Percentiles rank a stretch among this genome's conserved stretches.
Conservation (phyloP, 257 asterid genomes). For the Plectranthus barbatus region DNA sequence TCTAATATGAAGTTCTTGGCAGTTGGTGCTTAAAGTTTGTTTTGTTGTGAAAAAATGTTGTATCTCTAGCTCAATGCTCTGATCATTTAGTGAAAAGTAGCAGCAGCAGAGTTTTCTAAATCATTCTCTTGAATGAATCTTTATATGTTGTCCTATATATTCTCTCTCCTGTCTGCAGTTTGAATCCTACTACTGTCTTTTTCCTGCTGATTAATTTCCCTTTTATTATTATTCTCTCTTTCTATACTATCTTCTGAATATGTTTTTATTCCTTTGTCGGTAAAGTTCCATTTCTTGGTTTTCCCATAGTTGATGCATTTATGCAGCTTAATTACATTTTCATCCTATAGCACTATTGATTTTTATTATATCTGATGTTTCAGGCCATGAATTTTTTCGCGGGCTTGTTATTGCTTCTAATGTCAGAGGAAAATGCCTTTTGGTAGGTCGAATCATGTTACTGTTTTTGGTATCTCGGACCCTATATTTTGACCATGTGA, state of each 20-base stretch:
- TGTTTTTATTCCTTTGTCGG: background rate
- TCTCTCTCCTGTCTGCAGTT: background rate
- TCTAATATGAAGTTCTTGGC: background rate
- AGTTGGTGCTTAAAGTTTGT: background rate
- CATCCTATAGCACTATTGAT: constrained; percentile 16
- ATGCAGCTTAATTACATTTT: background rate
- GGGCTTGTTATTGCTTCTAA: constrained; percentile 73
- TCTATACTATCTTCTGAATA: background rate
- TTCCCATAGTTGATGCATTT: background rate
- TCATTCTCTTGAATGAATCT: background rate
- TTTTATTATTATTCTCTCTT: background rate
- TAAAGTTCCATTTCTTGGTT: background rate
- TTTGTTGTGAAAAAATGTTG: background rate
- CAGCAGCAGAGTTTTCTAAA: background rate
- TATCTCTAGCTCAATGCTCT: background rate
- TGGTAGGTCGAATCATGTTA: constrained; percentile 47
- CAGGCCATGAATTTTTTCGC: constrained; percentile 99
- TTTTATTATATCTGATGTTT: constrained; percentile 21
- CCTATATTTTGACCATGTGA: background rate
- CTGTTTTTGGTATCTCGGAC: constrained; percentile 7
- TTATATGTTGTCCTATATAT: background rate
- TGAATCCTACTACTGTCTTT: background rate
- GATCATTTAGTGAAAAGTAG: background rate
- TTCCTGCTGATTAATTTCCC: background rate
- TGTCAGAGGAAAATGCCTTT: constrained; percentile 97